Base-by-base conservation (phyloP, 2,329 filamentous ascomycete genomes). In the Aspergillus ruber region DNA sequence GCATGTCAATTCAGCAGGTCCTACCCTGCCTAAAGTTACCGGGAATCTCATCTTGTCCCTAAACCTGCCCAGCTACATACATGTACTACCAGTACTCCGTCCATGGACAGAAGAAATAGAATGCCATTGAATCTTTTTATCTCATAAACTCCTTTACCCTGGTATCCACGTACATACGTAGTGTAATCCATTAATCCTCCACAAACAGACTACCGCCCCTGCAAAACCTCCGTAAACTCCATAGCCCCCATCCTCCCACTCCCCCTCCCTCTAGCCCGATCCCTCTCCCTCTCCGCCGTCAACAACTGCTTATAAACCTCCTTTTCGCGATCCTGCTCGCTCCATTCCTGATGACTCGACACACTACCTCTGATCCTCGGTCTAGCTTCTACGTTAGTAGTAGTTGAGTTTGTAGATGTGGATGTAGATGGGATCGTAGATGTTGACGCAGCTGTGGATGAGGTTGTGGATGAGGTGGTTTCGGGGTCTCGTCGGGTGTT, bases 161-260 rank as follows among this genome's bases (percentile, higher is more conserved):
- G 23, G 6, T 25, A 8, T 25, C 6, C 8, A 25, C 23, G 6
- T 27, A 27, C 9, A 27, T 9, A 27, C 10, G 9, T n/a, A n/a
- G n/a, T n/a, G 25, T 27, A 27, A 10, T 27, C 8, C 9, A 4
- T 2, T 27, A 10, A 3, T 10, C 3, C 8, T 10, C 23, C n/a
- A 18, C 25, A 35, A 35, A 35, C 5, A 17, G 13, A 5, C 33
- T 35, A 35, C 13, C 13, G 15, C 33, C 33, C 76, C 52, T 75
- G 71, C 6, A 21, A 32, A 17, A 77, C 77, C 51, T 82, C 73
- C 0, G 82, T 80, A 46, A 84, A 85, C 0, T 82, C 82, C 1
- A 62, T 74, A 62, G 69, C 70, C 46, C 25, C 25, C 25, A 29
- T 29, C 25, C 25, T 29, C 10, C 25, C 25, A 12, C 25, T 29